phyloP scores from a whole-genome alignment of 768 basidiomycete species.

The Pisolithus microcarpus region DNA sequence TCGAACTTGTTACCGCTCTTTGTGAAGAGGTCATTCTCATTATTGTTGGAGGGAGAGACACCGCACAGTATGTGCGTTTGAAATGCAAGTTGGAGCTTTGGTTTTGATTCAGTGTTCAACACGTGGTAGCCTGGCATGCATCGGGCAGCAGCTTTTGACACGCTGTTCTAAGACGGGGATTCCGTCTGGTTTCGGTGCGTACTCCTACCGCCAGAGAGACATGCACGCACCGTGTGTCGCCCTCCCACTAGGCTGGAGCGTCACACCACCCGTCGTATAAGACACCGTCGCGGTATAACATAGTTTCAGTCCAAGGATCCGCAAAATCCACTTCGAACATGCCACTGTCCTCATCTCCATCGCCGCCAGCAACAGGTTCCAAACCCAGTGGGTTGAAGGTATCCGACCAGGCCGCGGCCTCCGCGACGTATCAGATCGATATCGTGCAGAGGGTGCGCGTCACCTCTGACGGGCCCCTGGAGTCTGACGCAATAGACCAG shows the following conservation, averaged over 20 bases:
- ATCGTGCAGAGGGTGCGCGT: constrained; percentile 26
- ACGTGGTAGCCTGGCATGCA: constrained; percentile 22
- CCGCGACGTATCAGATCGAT: constrained; percentile 21
- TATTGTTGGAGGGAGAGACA: not conserved
- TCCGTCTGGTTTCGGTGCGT: constrained; percentile 5
- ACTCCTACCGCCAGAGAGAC: constrained; percentile 9
- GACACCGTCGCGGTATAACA: not conserved
- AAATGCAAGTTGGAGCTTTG: no score
- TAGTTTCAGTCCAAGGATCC: not conserved
- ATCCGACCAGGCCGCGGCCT: not conserved
- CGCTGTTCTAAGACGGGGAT: not conserved
- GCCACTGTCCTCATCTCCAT: constrained; percentile 1
- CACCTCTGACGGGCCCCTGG: constrained; percentile 21
- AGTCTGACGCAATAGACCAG: constrained; percentile 19
- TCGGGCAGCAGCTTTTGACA: no score
- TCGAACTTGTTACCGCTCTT: constrained; percentile 8
- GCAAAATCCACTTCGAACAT: not conserved
- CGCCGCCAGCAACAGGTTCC: constrained; percentile 1
- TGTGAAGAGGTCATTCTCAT: constrained; percentile 5
- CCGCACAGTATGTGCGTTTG: not conserved
- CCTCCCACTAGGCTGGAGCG: not conserved
- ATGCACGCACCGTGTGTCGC: constrained; percentile 10
- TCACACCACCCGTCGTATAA: not conserved
- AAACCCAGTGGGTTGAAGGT: not conserved
- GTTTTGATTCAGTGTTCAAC: constrained; percentile 2